Evolutionary conservation across 805 yeast species (phyloP).

Genomic region (Ogataea populi-albae): DNA sequence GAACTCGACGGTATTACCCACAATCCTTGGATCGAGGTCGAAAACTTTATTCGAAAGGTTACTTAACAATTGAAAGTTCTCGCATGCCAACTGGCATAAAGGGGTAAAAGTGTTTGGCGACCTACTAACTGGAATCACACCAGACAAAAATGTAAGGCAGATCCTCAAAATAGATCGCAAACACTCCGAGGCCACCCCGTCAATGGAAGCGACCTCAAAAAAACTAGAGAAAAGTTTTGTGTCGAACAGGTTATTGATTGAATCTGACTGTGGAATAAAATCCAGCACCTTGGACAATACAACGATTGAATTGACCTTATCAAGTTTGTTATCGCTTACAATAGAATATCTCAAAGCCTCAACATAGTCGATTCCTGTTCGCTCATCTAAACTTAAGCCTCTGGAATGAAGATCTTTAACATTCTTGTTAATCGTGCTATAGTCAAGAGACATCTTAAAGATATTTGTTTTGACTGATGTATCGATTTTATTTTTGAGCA

Average conservation of each 20-base stretch:
- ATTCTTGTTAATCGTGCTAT: slow-evolving; percentile 25
- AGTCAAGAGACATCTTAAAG: slow-evolving; percentile 21
- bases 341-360: slow-evolving; percentile 37
- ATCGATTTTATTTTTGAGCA: too few relatives aligned
- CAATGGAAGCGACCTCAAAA: slow-evolving; percentile 20
- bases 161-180: slow-evolving; percentile 26
- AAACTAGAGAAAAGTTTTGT: slow-evolving; percentile 21
- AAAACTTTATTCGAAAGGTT: slow-evolving; percentile 42
- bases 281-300: slow-evolving; percentile 54
- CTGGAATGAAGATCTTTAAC: slow-evolving; percentile 24
- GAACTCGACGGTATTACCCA: slow-evolving; percentile 42
- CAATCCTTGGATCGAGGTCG: slow-evolving; percentile 43
- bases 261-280: slow-evolving; percentile 37
- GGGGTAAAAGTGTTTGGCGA: slow-evolving; percentile 27
- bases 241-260: slow-evolving; percentile 22
- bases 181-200: slow-evolving; percentile 22
- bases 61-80: slow-evolving; percentile 39
- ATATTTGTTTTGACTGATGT: too few relatives aligned
- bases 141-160: slow-evolving; percentile 40
- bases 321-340: slow-evolving; percentile 46
- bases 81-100: slow-evolving; percentile 28
- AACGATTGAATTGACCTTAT: slow-evolving; percentile 49
- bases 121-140: slow-evolving; percentile 39
- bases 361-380: slow-evolving; percentile 19
- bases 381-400: slow-evolving; percentile 20